Conservation (phyloP, 2,329 filamentous ascomycete genomes). For the Claviceps monticola region DNA sequence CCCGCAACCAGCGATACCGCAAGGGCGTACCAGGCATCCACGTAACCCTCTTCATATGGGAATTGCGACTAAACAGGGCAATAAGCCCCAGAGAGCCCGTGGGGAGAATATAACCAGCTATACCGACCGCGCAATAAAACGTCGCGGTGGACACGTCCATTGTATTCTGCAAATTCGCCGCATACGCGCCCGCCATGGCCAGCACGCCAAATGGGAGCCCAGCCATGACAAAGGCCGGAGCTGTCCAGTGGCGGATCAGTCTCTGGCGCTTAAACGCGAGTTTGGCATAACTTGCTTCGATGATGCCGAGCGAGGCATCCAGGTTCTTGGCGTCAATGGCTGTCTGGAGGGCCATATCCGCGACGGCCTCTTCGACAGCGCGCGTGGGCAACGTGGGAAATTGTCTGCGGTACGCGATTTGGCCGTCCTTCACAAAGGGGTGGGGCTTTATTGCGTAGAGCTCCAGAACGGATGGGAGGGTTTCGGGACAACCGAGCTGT, state of each 20-base stretch:
- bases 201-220: slow-evolving; percentile 58
- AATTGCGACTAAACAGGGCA: slow-evolving; percentile 74
- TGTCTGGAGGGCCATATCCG: slow-evolving; percentile 59
- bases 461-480: slow-evolving; percentile 65
- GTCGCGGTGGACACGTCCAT: slow-evolving; percentile 67
- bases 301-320: slow-evolving; percentile 59
- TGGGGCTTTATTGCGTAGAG: slow-evolving; percentile 75
- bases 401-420: slow-evolving; percentile 44
- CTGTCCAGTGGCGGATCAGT: slow-evolving; percentile 46
- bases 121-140: slow-evolving; percentile 63
- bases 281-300: slow-evolving; percentile 54
- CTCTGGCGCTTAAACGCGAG: slow-evolving; percentile 55
- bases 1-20: slow-evolving; percentile 69
- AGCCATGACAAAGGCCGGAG: slow-evolving; percentile 42
- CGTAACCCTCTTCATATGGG: slow-evolving; percentile 87
- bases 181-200: slow-evolving; percentile 43
- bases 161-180: slow-evolving; percentile 39
- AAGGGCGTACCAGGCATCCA: slow-evolving; percentile 77
- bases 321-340: slow-evolving; percentile 73
- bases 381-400: slow-evolving; percentile 56
- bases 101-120: slow-evolving; percentile 70
- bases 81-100: slow-evolving; percentile 73
- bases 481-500: slow-evolving; percentile 56
- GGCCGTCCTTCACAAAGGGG: slow-evolving; percentile 45
- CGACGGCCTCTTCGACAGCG: slow-evolving; percentile 58